phyloP scores from a whole-genome alignment of 2,329 filamentous ascomycete species.

The Trichoderma aggressivum region DNA sequence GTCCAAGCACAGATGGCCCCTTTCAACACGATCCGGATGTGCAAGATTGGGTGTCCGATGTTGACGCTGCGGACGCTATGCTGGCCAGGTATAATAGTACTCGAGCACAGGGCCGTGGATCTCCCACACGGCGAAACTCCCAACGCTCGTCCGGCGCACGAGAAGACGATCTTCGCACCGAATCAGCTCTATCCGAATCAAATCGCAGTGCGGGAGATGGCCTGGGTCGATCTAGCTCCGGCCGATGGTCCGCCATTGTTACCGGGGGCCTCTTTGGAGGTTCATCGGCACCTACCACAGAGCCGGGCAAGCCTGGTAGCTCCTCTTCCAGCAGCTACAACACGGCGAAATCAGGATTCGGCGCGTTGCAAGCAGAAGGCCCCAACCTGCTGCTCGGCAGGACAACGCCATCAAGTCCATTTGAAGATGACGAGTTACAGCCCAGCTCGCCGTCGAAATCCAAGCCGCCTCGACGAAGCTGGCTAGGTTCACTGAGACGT shows the following conservation, averaged over 20 bases:
- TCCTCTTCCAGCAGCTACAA: conserved; percentile 47
- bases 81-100: conserved; percentile 43
- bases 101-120: conserved; percentile 33
- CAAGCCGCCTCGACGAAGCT: conserved; percentile 54
- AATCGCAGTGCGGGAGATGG: conserved; percentile 46
- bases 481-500: conserved; percentile 65
- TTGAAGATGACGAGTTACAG: conserved; percentile 36
- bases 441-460: conserved; percentile 56
- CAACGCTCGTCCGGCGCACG: conserved; percentile 33
- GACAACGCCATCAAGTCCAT: conserved; percentile 21
- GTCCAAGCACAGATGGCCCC: conserved; percentile 41
- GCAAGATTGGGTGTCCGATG: conserved; percentile 55
- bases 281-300: conserved; percentile 26
- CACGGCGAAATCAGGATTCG: conserved; percentile 53
- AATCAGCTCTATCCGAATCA: conserved; percentile 55
- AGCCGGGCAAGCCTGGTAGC: conserved; percentile 37
- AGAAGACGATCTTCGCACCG: conserved; percentile 52
- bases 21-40: conserved; percentile 49
- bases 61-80: conserved; percentile 53
- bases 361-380: conserved; percentile 50
- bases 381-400: conserved; percentile 44
- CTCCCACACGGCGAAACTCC: conserved; percentile 39
- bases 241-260: conserved; percentile 34
- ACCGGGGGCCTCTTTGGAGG: conserved; percentile 27
- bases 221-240: conserved; percentile 35